Conservation (phyloP, 2,329 filamentous ascomycete genomes). For the Ceratocystis cubensis region DNA sequence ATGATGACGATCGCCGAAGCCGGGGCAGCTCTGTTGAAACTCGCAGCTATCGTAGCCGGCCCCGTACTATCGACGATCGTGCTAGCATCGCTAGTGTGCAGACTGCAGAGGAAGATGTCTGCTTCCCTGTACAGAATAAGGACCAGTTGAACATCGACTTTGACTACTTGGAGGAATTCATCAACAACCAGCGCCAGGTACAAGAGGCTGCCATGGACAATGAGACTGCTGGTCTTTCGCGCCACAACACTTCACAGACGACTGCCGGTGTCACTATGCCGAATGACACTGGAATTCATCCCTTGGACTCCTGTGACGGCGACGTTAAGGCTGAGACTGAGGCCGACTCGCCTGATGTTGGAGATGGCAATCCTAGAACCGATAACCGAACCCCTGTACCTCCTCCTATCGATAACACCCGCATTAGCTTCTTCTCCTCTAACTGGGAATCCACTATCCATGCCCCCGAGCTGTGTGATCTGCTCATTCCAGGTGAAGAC, state of each 20-base stretch:
- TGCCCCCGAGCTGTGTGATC: slow-evolving; percentile 73
- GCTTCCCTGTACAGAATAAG: slow-evolving; percentile 66
- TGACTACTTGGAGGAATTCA: slow-evolving; percentile 86
- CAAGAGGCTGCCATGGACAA: slow-evolving; percentile 24
- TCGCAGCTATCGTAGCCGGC: slow-evolving; percentile 28
- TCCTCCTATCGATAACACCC: slow-evolving; percentile 49
- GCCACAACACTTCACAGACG: slow-evolving; percentile 25
- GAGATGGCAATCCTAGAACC: slow-evolving; percentile 27
- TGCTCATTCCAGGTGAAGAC: slow-evolving; percentile 78
- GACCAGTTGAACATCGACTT: slow-evolving; percentile 79
- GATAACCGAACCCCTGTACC: slow-evolving; percentile 24
- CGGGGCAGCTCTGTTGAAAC: slow-evolving; percentile 15
- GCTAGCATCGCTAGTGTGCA: slow-evolving; percentile 52
- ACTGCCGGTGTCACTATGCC: slow-evolving; percentile 26
- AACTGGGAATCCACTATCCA: slow-evolving; percentile 89
- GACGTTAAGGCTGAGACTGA: slow-evolving; percentile 26
- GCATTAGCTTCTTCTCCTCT: slow-evolving; percentile 95
- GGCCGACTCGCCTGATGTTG: slow-evolving; percentile 27
- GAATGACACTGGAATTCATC: background rate
- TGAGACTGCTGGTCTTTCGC: slow-evolving; percentile 22
- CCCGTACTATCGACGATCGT: slow-evolving; percentile 48
- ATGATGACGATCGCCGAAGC: slow-evolving; percentile 30
- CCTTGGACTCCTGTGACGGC: background rate
- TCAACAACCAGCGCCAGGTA: slow-evolving; percentile 45
- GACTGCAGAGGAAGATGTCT: slow-evolving; percentile 75